A percentile compares a stretch with the other conserved stretches of the same genome.
phyloP scores from a whole-genome alignment of 495 filamentous ascomycete genomes.

The Trichoderma erinaceum region DNA sequence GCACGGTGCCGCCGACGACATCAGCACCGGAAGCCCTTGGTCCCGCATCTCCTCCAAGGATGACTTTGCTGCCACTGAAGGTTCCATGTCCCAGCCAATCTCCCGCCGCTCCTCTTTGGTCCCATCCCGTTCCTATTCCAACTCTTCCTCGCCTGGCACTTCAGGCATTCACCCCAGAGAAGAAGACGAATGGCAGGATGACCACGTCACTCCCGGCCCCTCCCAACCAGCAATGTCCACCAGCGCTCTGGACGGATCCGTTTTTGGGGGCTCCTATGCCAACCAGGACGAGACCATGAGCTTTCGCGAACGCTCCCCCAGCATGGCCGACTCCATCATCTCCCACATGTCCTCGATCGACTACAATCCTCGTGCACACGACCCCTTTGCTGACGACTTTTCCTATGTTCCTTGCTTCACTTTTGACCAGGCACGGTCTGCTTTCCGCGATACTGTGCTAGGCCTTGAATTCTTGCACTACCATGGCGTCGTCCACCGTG shows the following conservation, averaged over 20 bases:
- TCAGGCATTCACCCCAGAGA: background rate
- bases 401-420: slow-evolving; percentile 89
- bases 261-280: slow-evolving; percentile 67
- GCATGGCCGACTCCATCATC: slow-evolving; percentile 54
- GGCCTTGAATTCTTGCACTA: slow-evolving; percentile 95
- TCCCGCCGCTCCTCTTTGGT: slow-evolving; percentile 39
- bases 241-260: slow-evolving; percentile 62
- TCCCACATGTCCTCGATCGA: slow-evolving; percentile 56
- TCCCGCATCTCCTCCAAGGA: slow-evolving; percentile 31
- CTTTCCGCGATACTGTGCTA: slow-evolving; percentile 88
- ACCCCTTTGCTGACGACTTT: slow-evolving; percentile 71
- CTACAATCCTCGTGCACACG: slow-evolving; percentile 41
- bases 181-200: slow-evolving; percentile 25
- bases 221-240: slow-evolving; percentile 34
- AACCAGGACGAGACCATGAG: slow-evolving; percentile 37
- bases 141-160: slow-evolving; percentile 23
- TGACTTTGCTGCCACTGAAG: slow-evolving; percentile 20
- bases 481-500: slow-evolving; percentile 92
- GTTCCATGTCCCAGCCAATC: slow-evolving; percentile 27
- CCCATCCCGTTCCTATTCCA: slow-evolving; percentile 41
- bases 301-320: slow-evolving; percentile 51
- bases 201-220: slow-evolving; percentile 40
- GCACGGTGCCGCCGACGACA: slow-evolving; percentile 62
- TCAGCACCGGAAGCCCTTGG: slow-evolving; percentile 26
- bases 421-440: slow-evolving; percentile 71